Evolutionary conservation across 176 grass and related monocot genomes (phyloP).

Genomic region (Hsuehochloa calcarea): DNA sequence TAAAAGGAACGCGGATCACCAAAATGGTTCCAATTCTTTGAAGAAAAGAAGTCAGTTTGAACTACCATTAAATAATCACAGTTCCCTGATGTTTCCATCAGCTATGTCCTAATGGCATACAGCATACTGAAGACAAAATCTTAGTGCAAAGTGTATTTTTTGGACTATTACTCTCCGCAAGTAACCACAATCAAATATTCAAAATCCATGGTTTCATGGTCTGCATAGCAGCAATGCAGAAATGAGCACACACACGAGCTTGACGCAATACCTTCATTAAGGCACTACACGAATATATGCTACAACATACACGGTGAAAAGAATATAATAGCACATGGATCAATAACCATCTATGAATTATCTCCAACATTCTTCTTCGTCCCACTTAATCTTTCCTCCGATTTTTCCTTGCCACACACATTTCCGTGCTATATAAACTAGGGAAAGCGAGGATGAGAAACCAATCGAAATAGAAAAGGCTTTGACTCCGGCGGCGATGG

Average conservation of each 20-base stretch:
- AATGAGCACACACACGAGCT: neutral
- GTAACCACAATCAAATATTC: neutral
- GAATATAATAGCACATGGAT: too few relatives aligned
- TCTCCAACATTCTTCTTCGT: too few relatives aligned
- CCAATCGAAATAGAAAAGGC: too few relatives aligned
- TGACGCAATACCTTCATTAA: neutral
- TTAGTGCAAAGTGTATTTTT: neutral
- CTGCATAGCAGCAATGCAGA: neutral
- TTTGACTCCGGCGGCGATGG: too few relatives aligned
- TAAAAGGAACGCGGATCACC: too few relatives aligned
- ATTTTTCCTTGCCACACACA: too few relatives aligned
- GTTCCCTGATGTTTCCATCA: neutral
- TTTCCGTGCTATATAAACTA: too few relatives aligned
- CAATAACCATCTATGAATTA: too few relatives aligned
- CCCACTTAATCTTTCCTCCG: too few relatives aligned
- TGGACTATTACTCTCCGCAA: neutral
- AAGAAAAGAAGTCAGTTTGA: neutral
- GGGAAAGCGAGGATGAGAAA: too few relatives aligned
- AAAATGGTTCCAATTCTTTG: neutral
- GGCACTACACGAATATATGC: too few relatives aligned
- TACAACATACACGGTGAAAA: too few relatives aligned
- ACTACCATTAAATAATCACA: neutral
- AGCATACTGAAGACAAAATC: neutral
- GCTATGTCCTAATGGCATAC: neutral
- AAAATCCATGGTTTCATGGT: neutral